phyloP scores from a whole-genome alignment of 768 basidiomycete genomes.

The Suillus bovinus region DNA sequence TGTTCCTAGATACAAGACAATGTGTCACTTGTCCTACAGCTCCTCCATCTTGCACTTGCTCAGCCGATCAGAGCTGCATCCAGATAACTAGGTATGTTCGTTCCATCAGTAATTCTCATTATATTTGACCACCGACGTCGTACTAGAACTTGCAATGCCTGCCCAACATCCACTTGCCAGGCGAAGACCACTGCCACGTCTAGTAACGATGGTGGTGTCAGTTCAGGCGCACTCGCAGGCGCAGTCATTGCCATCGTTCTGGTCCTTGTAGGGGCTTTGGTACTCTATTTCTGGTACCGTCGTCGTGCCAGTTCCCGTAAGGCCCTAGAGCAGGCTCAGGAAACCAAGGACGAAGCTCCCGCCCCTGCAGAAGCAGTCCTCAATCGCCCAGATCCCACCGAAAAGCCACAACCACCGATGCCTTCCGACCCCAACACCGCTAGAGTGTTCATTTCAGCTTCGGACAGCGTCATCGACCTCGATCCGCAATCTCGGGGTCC shows the following conservation, averaged over 20 bases:
- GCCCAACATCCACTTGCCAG: conserved; percentile 55
- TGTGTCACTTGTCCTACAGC: conserved; percentile 55
- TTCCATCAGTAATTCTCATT: conserved; percentile 4
- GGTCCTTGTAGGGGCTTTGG: conserved; percentile 53
- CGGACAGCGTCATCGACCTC: conserved; percentile 57
- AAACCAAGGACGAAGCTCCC: conserved; percentile 60
- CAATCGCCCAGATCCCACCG: conserved; percentile 78
- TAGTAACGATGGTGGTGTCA: conserved; percentile 39
- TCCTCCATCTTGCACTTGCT: conserved; percentile 54
- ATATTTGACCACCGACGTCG: conserved; percentile 3
- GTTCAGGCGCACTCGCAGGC: conserved; percentile 73
- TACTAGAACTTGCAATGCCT: conserved; percentile 58
- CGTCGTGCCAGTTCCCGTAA: conserved; percentile 49
- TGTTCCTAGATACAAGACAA: conserved; percentile 40
- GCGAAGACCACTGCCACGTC: conserved; percentile 21
- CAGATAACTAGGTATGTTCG: conserved; percentile 56
- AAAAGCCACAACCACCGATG: conserved; percentile 46
- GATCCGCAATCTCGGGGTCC: conserved; percentile 50
- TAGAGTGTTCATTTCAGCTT: conserved; percentile 49
- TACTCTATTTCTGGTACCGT: conserved; percentile 64
- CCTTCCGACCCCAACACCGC: conserved; percentile 41
- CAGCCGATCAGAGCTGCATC: conserved; percentile 55
- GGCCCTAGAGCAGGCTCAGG: conserved; percentile 30
- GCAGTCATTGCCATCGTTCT: conserved; percentile 66
- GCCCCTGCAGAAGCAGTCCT: conserved; percentile 78